Conservation (phyloP, 1,284 basidiomycete genomes). For the Moesziomyces globuligerus region DNA sequence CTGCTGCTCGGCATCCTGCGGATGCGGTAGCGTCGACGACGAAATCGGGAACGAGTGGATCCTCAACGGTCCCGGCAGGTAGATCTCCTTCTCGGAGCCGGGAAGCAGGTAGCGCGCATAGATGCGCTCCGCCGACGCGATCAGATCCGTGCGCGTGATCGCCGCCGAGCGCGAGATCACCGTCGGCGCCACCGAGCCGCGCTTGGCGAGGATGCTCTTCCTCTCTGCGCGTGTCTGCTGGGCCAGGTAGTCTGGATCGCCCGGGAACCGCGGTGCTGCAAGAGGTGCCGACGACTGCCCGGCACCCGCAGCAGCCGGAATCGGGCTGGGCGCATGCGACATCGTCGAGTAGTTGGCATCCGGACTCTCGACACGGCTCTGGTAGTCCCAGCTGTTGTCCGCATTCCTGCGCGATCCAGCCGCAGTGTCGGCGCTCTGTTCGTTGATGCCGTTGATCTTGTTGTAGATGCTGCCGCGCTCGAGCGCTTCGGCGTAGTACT, state of each 20-base stretch:
- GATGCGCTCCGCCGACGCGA: constrained; percentile 93
- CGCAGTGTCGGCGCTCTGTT: constrained; percentile 21
- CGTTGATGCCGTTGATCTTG: constrained; percentile 79
- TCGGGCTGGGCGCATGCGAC: constrained; percentile 33
- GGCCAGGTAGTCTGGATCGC: constrained; percentile 60
- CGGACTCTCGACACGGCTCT: constrained; percentile 38
- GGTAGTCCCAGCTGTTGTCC: constrained; percentile 39
- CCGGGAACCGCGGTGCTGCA: constrained; percentile 55
- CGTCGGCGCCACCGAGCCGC: constrained; percentile 58
- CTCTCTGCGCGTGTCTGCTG: constrained; percentile 51
- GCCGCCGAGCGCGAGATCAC: constrained; percentile 85
- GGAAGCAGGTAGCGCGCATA: constrained; percentile 86
- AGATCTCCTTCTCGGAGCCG: constrained; percentile 81
- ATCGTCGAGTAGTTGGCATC: constrained; percentile 31
- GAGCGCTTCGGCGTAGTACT: constrained; percentile 78
- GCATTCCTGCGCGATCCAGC: constrained; percentile 7
- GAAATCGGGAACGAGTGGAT: constrained; percentile 69
- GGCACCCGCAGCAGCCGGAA: constrained; percentile 10
- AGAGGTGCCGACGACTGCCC: constrained; percentile 15
- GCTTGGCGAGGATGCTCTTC: constrained; percentile 56
- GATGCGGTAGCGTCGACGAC: constrained; percentile 75
- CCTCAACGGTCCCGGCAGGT: constrained; percentile 75
- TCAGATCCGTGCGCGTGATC: constrained; percentile 87
- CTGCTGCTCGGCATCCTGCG: constrained; percentile 75
- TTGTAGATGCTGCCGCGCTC: constrained; percentile 88